Base-by-base conservation (phyloP, 176 grass and related monocot genomes). In the Themeda triandra region DNA sequence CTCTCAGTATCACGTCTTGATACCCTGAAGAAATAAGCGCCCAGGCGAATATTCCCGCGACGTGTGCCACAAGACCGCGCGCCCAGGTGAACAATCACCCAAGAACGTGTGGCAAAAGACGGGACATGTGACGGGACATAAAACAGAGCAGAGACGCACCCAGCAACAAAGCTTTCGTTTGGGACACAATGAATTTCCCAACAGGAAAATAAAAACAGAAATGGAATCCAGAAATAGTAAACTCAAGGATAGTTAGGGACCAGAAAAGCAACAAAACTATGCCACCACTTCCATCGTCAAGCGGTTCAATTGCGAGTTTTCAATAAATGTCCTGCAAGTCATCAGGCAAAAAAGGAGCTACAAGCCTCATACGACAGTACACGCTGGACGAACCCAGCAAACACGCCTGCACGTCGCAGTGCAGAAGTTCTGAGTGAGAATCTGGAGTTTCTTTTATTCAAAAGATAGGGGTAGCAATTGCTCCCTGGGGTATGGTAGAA, bases 371-470 rank as follows among this genome's bases (percentile, higher is more conserved):
- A 42, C 10, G 41, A 42, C 41, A 42, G 4, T 42, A 79, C 56
- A 78, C 9, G 46, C 78, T 75, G 60, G 56, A 11, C 44, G 78
- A 92, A 92, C 36, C 90, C 77, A 88, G 78, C 58, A 62, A 67
- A 68, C 30, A 18, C 35, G 8, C 19, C 54, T 63, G 75, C 56
- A 85, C 75, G 2, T 0, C 39, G 28, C 73, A 1, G 72, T 31
- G 82, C 71, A 63, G 80, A 67, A 40, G 67, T 82, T 75, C 77
- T 27, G 49, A 12, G 32, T 68, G 8, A 72, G 58, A 63, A 81
- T 85, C 45, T 73, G 42, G 46, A 30, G 80, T 66, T 63, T 74
- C 40, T 66, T 81, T 93, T 92, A 93, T 93, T 93, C 85, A 78
- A 85, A 72, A 90, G 45, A 76, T 39, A n/a, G 8, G 80, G 78